Evolutionary conservation across 768 basidiomycete species (phyloP).

Genomic region (Fomitopsis pulvina): DNA sequence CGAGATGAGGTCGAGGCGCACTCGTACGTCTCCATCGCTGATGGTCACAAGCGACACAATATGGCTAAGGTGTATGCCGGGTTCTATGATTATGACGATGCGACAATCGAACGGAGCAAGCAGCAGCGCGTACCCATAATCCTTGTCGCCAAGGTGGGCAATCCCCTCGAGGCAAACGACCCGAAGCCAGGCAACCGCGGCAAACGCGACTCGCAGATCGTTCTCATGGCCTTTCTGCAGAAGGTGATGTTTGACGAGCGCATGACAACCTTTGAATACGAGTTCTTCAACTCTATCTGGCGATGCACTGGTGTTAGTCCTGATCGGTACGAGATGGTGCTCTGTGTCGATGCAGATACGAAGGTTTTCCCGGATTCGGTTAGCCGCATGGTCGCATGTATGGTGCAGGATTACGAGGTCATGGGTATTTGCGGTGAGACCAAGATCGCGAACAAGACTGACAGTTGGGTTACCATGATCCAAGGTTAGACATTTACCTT

Average conservation of each 20-base stretch:
- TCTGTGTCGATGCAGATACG: slow-evolving; percentile 97
- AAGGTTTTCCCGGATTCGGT: slow-evolving; percentile 99
- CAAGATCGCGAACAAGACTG: slow-evolving; percentile 98
- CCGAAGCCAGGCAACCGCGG: slow-evolving; percentile 97
- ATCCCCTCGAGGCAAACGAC: slow-evolving; percentile 83
- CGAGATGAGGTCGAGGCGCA: slow-evolving; percentile 85
- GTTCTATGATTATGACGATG: slow-evolving; percentile 92
- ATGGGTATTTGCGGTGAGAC: slow-evolving; percentile 99
- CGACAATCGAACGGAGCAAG: slow-evolving; percentile 83
- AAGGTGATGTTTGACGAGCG: slow-evolving; percentile 99
- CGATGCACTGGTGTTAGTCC: slow-evolving; percentile 91
- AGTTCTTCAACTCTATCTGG: slow-evolving; percentile 99
- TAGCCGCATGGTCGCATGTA: slow-evolving; percentile 92
- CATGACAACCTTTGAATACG: slow-evolving; percentile 99
- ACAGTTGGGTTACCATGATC: slow-evolving; percentile 99
- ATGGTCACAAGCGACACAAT: slow-evolving; percentile 99
- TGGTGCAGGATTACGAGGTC: slow-evolving; percentile 95
- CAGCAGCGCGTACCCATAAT: slow-evolving; percentile 97
- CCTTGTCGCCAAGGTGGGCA: slow-evolving; percentile 93
- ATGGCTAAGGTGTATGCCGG: slow-evolving; percentile 99
- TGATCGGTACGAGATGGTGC: slow-evolving; percentile 89
- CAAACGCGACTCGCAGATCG: slow-evolving; percentile 97
- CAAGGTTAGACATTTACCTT: slow-evolving; percentile 60
- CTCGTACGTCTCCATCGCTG: slow-evolving; percentile 97
- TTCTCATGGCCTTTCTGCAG: slow-evolving; percentile 96